Evolutionary conservation across 768 basidiomycete genomes (phyloP).

Genomic region (Tylopilus vinaceipallidus): DNA sequence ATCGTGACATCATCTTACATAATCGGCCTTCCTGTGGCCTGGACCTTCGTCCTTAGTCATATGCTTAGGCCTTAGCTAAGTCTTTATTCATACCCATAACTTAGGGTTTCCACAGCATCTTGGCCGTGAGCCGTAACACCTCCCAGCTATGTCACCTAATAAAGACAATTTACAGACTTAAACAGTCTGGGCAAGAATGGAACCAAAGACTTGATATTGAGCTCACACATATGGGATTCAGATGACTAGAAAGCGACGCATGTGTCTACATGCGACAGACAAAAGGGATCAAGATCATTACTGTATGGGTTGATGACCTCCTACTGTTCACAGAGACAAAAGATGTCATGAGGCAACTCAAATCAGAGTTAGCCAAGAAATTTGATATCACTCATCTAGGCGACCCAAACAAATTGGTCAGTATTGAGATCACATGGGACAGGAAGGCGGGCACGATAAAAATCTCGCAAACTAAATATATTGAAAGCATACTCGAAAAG

Average conservation of each 20-base stretch:
- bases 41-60: no score
- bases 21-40: no score
- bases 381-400: constrained; percentile 14
- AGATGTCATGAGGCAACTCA: background rate
- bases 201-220: background rate
- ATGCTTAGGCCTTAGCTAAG: no score
- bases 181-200: background rate
- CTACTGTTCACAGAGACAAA: background rate
- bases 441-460: background rate
- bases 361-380: background rate
- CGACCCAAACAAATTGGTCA: constrained; percentile 22
- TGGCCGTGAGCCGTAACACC: no score
- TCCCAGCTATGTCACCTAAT: background rate
- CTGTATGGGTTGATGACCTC: background rate
- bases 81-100: no score
- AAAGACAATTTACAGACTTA: background rate
- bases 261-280: background rate
- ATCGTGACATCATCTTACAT: no score
- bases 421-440: constrained; percentile 2
- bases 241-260: background rate
- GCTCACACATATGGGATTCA: background rate
- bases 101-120: no score
- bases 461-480: constrained; percentile 6
- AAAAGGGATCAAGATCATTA: background rate
- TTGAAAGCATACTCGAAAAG: background rate